These are phyloP conservation scores for Tulasnella sp. DNA, from an alignment of 768 basidiomycete genomes.

Conservation along the genomic window DNA sequence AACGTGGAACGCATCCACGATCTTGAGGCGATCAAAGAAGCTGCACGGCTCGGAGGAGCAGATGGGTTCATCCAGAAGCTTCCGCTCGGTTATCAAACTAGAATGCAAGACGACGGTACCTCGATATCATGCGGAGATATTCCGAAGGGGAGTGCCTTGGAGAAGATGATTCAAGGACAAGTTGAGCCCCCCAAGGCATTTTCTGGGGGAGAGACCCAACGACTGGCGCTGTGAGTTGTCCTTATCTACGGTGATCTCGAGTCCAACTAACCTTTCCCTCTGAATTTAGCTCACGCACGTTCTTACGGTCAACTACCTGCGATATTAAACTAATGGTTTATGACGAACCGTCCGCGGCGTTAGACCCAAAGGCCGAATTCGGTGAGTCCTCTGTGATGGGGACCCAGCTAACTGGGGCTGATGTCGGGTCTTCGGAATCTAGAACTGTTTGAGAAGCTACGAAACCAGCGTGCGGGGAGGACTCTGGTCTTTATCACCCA, in stretches of 20 bases:
- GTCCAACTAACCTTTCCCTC: slow-evolving; percentile 11
- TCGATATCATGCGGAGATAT: slow-evolving; percentile 27
- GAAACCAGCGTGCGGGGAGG: slow-evolving; percentile 13
- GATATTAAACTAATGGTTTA: slow-evolving; percentile 38
- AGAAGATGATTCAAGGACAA: slow-evolving; percentile 20
- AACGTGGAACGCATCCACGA: slow-evolving; percentile 20
- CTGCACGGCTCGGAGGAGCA: slow-evolving; percentile 15
- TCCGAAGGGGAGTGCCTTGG: slow-evolving; percentile 12
- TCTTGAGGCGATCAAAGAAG: slow-evolving; percentile 13
- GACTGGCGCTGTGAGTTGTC: slow-evolving; percentile 22
- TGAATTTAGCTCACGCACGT: slow-evolving; percentile 27
- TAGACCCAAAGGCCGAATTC: slow-evolving; percentile 44
- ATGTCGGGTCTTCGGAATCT: background rate
- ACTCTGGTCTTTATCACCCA: slow-evolving; percentile 19
- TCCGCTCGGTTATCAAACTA: slow-evolving; percentile 11
- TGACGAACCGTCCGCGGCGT: slow-evolving; percentile 47
- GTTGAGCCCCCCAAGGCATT: slow-evolving; percentile 21
- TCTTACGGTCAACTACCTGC: slow-evolving; percentile 32
- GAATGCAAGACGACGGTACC: background rate
- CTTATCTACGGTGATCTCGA: background rate
- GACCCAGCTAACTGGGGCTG: background rate
- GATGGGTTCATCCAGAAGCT: slow-evolving; percentile 18
- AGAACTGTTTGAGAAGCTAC: slow-evolving; percentile 17
- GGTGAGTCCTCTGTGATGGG: slow-evolving; percentile 1
- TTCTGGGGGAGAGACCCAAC: slow-evolving; percentile 29